Base-by-base conservation (phyloP, 805 yeast species). In the Cyberlindnera saturnus region DNA sequence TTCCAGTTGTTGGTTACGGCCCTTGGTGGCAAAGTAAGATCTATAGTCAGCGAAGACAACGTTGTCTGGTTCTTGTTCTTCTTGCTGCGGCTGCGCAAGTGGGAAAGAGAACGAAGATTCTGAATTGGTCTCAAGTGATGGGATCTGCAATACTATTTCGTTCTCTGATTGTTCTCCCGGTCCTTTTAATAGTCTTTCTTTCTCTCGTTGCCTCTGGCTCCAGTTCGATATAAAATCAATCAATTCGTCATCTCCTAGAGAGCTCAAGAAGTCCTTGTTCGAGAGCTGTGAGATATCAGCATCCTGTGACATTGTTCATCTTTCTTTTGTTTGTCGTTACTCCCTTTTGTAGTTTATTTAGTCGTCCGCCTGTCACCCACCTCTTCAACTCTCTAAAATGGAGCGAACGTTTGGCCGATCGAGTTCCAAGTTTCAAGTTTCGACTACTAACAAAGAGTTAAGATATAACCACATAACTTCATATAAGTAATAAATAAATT, bases 21-120 rank as follows among this genome's bases (percentile, higher is more conserved):
- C 70, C 56, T 87, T 87, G 51, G 78, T 70, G 9, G 66, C 69
- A 43, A 86, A 79, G 53, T 87, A 87, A 1, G 77, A 64, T n/a
- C 59, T 75, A 54, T 77, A 82, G 47, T 81, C 88, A 3, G 88
- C 88, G 63, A 83, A 85, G 13, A 63, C 66, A 10, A 41, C n/a
- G n/a, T 39, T 40, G 6, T 26, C 46, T 6, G 28, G 38, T 2
- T 32, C 34, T 3, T 30, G 15, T 3, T 14, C 33, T 5, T 18
- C 30, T 11, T 29, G 8, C 15, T 39, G 48, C 17, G n/a, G 32
- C 30, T 51, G 55, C 3, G 53, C 55, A 5, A 47, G 32, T 20
- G 39, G 53, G 6, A 51, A 15, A 16, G 52, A 49, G 17, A 49
- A 32, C 6, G 48, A 38, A 6, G 45, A 34, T 6, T 40, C 46